Evolutionary conservation across 306 rosid species (phyloP).

Genomic region (Cicer pinnatifidum): DNA sequence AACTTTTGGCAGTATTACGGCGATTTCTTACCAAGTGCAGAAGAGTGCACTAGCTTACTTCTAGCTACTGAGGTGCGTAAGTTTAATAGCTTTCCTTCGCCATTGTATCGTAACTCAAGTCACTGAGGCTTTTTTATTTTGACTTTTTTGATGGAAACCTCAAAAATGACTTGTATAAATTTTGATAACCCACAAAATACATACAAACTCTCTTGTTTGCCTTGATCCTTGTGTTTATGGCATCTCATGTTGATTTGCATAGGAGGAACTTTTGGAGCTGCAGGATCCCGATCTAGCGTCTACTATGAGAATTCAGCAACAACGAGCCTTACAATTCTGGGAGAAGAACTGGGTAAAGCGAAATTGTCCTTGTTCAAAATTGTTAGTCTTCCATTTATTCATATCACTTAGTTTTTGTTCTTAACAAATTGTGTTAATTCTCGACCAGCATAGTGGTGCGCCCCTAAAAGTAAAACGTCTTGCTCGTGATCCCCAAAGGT

Average conservation of each 20-base stretch:
- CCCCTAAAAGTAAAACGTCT: slow-evolving; percentile 92
- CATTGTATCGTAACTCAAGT: no score
- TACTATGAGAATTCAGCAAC: slow-evolving; percentile 67
- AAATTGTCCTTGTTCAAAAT: slow-evolving; percentile 39
- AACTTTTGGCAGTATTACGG: slow-evolving; percentile 96
- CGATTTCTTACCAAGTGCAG: slow-evolving; percentile 85
- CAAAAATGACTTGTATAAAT: no score
- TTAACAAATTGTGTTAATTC: slow-evolving; percentile 38
- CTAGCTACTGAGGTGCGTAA: slow-evolving; percentile 79
- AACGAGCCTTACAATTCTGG: slow-evolving; percentile 77
- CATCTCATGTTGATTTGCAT: slow-evolving; percentile 42
- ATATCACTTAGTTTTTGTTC: slow-evolving; percentile 14
- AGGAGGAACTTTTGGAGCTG: slow-evolving; percentile 90
- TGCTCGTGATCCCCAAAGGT: slow-evolving; percentile 77
- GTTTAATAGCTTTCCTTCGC: no score
- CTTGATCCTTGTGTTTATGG: background rate
- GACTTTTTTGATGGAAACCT: no score
- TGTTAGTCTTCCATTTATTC: slow-evolving; percentile 33
- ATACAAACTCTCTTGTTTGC: no score
- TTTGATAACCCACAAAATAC: no score
- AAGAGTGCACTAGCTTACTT: slow-evolving; percentile 90
- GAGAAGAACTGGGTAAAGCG: slow-evolving; percentile 78
- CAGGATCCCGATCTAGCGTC: slow-evolving; percentile 85
- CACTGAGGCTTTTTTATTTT: no score
- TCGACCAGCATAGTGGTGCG: slow-evolving; percentile 71